Base-by-base conservation (phyloP, 2,329 filamentous ascomycete genomes). In the Hymenoscyphus repandus region DNA sequence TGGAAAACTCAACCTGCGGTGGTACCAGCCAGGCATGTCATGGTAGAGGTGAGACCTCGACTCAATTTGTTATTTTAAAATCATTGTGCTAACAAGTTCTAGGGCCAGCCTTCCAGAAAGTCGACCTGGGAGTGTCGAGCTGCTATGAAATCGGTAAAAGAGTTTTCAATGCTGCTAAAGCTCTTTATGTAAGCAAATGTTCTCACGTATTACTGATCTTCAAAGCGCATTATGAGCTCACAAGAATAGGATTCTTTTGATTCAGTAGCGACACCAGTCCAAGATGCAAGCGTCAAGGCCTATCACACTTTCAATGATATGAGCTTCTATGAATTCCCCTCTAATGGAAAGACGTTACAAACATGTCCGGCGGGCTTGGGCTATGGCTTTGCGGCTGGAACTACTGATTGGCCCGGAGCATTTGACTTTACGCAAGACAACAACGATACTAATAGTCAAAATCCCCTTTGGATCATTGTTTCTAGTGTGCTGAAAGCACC, bases 361-460 rank as follows among this genome's bases (percentile, higher is more conserved):
- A 95, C 91, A 0, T 96, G 92, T 62, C 85, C 90, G 2, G 90
- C 90, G 0, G 90, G 90, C 0, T 72, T 97, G 47, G 92, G 92
- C 9, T 95, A 91, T 65, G 90, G 86, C 0, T 97, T 97, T 65
- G 91, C 91, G 0, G 91, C 87, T 0, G 92, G 92, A 13, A 97
- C 92, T 0, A 89, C 87, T 0, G 92, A 96, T 65, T 90, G 92
- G 6, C 91, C 91, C 0, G 92, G 92, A 1, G 83, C 83, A 0
- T 95, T 96, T 62, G 91, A 96, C 68, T 96, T 96, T 67, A 91
- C 87, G 1, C 92, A 97, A 65, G 89, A 88, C 55, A 79, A 88
- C 58, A 83, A 83, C 0, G 84, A 83, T 34, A 74, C 79, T 7
- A 82, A 88, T 0, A 76, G 82, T 17, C 78, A 77, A 38, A 77